Evolutionary conservation across 345 rosid genomes (phyloP).

Genomic region (Camelina sativa): DNA sequence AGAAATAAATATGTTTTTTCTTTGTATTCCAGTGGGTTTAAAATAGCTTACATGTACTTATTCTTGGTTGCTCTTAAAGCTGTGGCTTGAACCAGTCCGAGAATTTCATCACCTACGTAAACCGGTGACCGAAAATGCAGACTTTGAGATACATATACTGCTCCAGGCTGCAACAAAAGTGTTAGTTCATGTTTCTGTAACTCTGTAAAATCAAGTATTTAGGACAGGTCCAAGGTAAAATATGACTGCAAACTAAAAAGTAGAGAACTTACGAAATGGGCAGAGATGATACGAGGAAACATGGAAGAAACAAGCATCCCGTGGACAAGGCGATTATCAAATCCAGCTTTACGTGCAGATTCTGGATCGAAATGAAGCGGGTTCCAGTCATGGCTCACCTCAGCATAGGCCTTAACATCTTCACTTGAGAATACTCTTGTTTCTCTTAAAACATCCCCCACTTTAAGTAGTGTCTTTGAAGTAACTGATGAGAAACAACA

Average conservation of each 20-base stretch:
- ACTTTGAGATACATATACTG: conserved; percentile 79
- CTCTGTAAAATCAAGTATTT: neutral
- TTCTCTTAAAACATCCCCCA: conserved; percentile 65
- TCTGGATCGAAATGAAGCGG: conserved; percentile 77
- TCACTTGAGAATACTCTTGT: conserved; percentile 64
- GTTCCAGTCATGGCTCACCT: conserved; percentile 74
- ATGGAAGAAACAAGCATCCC: conserved; percentile 90
- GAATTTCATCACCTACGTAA: conserved; percentile 69
- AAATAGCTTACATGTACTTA: conserved; percentile 61
- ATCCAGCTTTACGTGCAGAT: conserved; percentile 62
- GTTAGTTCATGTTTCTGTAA: conserved; percentile 3
- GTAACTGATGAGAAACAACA: conserved; percentile 49
- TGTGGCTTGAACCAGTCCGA: conserved; percentile 59
- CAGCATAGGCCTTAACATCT: conserved; percentile 70
- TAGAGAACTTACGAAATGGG: conserved; percentile 66
- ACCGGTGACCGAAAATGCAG: conserved; percentile 80
- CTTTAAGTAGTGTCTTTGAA: conserved; percentile 53
- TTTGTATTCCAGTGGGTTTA: neutral
- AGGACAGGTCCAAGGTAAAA: neutral
- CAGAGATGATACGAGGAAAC: conserved; percentile 79
- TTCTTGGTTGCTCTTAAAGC: conserved; percentile 61
- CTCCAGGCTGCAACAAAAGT: conserved; percentile 74
- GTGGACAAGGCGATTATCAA: conserved; percentile 74
- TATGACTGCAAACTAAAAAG: conserved; percentile 2
- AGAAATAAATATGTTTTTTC: neutral